Base-by-base conservation (phyloP, 805 yeast species). In the Cyberlindnera misumaiensis region DNA sequence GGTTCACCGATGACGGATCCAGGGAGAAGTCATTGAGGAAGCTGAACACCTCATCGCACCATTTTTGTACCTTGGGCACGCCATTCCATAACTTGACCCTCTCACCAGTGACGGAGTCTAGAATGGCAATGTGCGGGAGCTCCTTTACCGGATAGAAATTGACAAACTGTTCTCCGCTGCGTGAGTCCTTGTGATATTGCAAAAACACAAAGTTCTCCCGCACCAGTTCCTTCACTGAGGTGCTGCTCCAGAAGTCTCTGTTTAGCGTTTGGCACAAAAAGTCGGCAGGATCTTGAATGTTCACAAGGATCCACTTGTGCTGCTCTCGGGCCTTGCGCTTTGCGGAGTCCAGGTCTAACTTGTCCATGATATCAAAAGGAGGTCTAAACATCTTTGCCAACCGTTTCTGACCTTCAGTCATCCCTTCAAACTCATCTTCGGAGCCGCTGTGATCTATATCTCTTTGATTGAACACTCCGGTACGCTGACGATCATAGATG, bases 71-170 rank as follows among this genome's bases (percentile, higher is more conserved):
- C 14, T 64, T 63, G 0, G 94, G 94, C 1, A 77, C 80, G 1
- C 73, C 75, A n/a, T 68, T 64, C 96, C 97, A 93, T 38, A 68
- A 69, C 48, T 73, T 72, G 40, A 87, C 73, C 43, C 95, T 70
- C 60, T 93, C 99, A 16, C 97, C 97, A 0, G 98, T 93, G 57
- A 89, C 77, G 2, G 98, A 97, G 54, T 93, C 99, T 35, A 93
- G 58, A 29, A 93, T 84, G 1, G 96, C 84, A 30, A 93, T 79
- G 57, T 93, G 97, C 1, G 99, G 99, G 56, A 65, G 82, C 17
- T 71, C 73, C 2, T 67, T 62, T 33, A 84, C 70, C 3, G 82
- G 80, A 58, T 93, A 89, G 52, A 83, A 81, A 45, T 82, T 79
- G 14, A 70, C 51, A 56, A 86, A 93, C 43, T 70, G 73, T 45